These are phyloP conservation scores for Lasiodiplodia sp. DNA, from an alignment of 2,329 filamentous ascomycete genomes.

Conservation along the genomic window DNA sequence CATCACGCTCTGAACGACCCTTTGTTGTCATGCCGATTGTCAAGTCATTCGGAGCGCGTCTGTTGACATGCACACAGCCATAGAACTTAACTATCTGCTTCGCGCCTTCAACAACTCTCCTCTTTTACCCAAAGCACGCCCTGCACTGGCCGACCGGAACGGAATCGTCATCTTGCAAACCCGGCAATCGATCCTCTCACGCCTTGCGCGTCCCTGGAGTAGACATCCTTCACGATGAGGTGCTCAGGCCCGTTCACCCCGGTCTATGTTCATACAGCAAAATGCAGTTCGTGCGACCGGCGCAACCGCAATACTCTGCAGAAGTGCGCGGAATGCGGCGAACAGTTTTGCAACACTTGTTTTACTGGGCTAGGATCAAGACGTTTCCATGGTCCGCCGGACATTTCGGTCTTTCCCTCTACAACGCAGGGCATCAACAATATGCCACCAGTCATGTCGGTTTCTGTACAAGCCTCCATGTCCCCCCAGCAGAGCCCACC, in stretches of 20 bases:
- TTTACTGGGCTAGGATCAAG: slow-evolving; percentile 31
- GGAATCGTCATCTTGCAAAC: neutral
- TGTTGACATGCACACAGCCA: neutral
- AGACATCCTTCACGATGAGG: neutral
- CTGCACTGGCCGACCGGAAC: neutral
- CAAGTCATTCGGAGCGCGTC: neutral
- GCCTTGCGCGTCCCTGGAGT: neutral
- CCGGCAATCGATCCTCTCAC: too few relatives aligned
- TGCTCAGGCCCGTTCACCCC: slow-evolving; percentile 35
- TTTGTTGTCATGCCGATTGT: neutral
- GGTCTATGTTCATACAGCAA: slow-evolving; percentile 46
- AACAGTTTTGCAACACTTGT: slow-evolving; percentile 43
- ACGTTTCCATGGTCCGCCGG: slow-evolving; percentile 29
- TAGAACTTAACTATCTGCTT: neutral
- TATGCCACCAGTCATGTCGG: neutral
- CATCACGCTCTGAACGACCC: neutral
- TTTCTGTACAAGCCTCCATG: neutral
- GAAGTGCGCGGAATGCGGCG: slow-evolving; percentile 45
- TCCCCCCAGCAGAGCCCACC: neutral
- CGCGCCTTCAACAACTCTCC: neutral
- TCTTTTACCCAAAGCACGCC: neutral
- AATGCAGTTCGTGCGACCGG: slow-evolving; percentile 45
- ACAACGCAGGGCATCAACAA: neutral
- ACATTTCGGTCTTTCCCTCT: neutral
- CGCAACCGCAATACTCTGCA: slow-evolving; percentile 43